A percentile compares a stretch with the other conserved stretches of the same genome.
phyloP scores from a whole-genome alignment of 2,329 filamentous ascomycete species.

The Fusarium bactridioides region DNA sequence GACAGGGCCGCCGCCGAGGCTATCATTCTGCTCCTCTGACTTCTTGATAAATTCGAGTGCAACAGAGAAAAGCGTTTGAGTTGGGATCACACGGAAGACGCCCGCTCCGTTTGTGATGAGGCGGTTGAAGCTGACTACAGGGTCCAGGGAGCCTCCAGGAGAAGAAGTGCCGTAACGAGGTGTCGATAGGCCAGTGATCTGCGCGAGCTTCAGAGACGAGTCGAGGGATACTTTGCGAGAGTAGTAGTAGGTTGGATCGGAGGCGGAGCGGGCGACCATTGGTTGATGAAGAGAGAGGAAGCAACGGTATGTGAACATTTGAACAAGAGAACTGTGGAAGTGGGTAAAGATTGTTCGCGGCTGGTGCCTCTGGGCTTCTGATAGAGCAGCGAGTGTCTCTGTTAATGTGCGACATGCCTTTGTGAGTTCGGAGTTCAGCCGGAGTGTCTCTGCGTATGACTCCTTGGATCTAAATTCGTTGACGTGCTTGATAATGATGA shows the following conservation, averaged over 20 bases:
- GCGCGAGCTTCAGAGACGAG: slow-evolving; percentile 48
- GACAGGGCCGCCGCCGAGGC: slow-evolving; percentile 42
- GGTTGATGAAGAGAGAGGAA: slow-evolving; percentile 64
- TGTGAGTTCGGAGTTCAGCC: slow-evolving; percentile 55
- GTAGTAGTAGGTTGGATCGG: slow-evolving; percentile 60
- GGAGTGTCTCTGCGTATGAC: slow-evolving; percentile 58
- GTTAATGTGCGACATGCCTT: slow-evolving; percentile 48
- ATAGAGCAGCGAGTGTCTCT: slow-evolving; percentile 47
- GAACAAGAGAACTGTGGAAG: slow-evolving; percentile 54
- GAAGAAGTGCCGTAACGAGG: slow-evolving; percentile 15
- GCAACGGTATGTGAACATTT: slow-evolving; percentile 55
- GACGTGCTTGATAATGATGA: slow-evolving; percentile 54
- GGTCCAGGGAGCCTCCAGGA: slow-evolving; percentile 31
- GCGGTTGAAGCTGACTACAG: slow-evolving; percentile 46
- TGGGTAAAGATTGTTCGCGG: slow-evolving; percentile 36
- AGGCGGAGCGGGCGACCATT: slow-evolving; percentile 53
- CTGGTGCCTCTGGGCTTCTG: slow-evolving; percentile 41
- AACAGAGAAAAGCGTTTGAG: slow-evolving; percentile 53
- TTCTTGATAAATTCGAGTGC: slow-evolving; percentile 57
- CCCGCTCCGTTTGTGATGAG: slow-evolving; percentile 53
- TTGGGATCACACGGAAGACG: slow-evolving; percentile 52
- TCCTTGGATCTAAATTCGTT: slow-evolving; percentile 55
- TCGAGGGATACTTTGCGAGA: slow-evolving; percentile 60
- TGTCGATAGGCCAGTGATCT: slow-evolving; percentile 44
- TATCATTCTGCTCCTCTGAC: slow-evolving; percentile 51